Evolutionary conservation across 1,284 basidiomycete species (phyloP).

Genomic region (Ceratobasidium sp.): DNA sequence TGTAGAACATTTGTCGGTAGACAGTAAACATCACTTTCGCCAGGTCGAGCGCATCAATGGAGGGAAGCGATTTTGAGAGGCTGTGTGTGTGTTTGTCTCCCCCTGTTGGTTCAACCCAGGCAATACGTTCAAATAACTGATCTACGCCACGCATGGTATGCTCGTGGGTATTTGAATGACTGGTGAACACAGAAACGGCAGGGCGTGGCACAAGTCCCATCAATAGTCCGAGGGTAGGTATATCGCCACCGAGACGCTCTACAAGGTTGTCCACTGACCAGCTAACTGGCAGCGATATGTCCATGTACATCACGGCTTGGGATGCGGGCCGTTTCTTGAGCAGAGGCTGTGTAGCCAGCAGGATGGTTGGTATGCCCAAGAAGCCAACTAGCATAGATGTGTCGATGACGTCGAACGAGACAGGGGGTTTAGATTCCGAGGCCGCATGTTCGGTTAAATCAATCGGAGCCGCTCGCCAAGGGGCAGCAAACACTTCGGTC

Average conservation of each 20-base stretch:
- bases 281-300: not conserved
- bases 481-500: not conserved
- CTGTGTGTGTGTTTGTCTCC: slow-evolving; percentile 10
- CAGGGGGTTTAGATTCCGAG: not conserved
- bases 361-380: slow-evolving; percentile 10
- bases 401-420: slow-evolving; percentile 32
- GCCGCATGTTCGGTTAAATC: not conserved
- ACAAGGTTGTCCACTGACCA: not conserved
- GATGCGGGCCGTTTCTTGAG: slow-evolving; percentile 11
- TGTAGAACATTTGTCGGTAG: slow-evolving; percentile 1
- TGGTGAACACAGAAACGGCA: slow-evolving; percentile 5
- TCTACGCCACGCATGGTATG: not conserved
- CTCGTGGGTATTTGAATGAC: slow-evolving; percentile 17
- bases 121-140: not conserved
- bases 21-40: not conserved
- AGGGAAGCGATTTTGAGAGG: not conserved
- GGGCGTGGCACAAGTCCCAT: slow-evolving; percentile 16
- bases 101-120: slow-evolving; percentile 23
- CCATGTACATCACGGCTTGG: slow-evolving; percentile 21
- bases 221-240: not conserved
- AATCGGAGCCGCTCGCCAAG: not conserved
- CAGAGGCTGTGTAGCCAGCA: slow-evolving; percentile 3
- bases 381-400: slow-evolving; percentile 8
- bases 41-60: not conserved
- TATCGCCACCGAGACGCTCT: not conserved